Base-by-base conservation (phyloP, 73 alveolate species). In the Paramecium octaurelia region DNA sequence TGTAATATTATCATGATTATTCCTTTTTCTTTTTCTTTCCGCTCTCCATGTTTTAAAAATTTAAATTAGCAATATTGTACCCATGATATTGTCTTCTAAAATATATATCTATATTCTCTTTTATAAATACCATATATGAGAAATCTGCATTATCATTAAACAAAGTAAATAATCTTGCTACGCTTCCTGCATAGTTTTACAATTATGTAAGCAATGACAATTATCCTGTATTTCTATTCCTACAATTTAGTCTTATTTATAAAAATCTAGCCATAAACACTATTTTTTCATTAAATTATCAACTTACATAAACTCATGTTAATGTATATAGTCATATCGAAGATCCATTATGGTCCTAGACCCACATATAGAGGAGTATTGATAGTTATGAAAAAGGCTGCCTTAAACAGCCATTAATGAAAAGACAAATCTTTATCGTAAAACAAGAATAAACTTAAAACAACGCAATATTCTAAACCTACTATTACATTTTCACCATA, bases 141-240 rank as follows among this genome's bases (percentile, higher is more conserved):
- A 59, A 24, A 29, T 59, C 77, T 14, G 54, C 84, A 27, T 64
- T 7, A 64, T 64, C 84, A 64, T 64, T 59, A 34, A 20, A 23
- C 12, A 64, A 34, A 64, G 84, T 64, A 64, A 27, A 24, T 48
- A 48, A n/a, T 48, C 27, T 59, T 40, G 48, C 75, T 80, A 80
- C 5, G 20, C 43, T 24, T 11, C 91, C 91, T 18, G 46, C 38
- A 21, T 6, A 80, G 16, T 80, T 80, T 23, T 80, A 27, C n/a
- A 80, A 35, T 24, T 80, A 64, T 40, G 91, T 80, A 10, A 80
- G 44, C 2, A 80, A 80, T 21, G 91, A 42, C 12, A 80, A 44
- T 80, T 80, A 80, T 6, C 91, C 91, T 24, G 91, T 80, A 80
- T 27, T 46, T 43, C 57, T 43, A 48, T 80, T 80, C 24, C 21